Evolutionary conservation across 257 asterid species (phyloP).

Genomic region (Nicotiana tabacum): DNA sequence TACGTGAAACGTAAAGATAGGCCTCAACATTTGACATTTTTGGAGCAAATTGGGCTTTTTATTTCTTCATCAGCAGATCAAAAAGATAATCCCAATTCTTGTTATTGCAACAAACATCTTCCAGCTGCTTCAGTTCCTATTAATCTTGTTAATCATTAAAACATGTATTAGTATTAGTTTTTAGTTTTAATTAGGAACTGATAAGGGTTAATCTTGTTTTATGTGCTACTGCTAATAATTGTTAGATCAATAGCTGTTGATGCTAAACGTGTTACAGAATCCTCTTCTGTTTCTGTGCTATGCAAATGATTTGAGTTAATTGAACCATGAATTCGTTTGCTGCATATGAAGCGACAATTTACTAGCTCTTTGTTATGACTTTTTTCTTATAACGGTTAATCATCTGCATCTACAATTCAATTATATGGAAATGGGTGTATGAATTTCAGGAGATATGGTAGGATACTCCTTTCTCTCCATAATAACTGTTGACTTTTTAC

Average conservation of each 20-base stretch:
- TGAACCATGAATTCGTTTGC: not conserved
- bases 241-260: not conserved
- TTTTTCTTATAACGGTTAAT: not conserved
- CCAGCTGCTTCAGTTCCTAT: not conserved
- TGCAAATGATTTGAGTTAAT: not conserved
- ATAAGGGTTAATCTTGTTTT: not conserved
- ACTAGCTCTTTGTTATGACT: not conserved
- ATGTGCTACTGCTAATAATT: not conserved
- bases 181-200: not conserved
- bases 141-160: not conserved
- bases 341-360: not conserved
- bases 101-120: not conserved
- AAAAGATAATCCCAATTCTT: not conserved
- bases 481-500: too few relatives aligned
- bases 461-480: too few relatives aligned
- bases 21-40: constrained; percentile 49
- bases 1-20: constrained; percentile 65
- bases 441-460: not conserved
- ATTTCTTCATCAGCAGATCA: constrained; percentile 21
- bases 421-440: not conserved
- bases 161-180: not conserved
- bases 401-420: not conserved
- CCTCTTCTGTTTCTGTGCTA: not conserved
- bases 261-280: not conserved
- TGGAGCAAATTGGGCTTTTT: constrained; percentile 58